phyloP scores from a whole-genome alignment of 129 eudicot genomes.

The Deinandra increscens region DNA sequence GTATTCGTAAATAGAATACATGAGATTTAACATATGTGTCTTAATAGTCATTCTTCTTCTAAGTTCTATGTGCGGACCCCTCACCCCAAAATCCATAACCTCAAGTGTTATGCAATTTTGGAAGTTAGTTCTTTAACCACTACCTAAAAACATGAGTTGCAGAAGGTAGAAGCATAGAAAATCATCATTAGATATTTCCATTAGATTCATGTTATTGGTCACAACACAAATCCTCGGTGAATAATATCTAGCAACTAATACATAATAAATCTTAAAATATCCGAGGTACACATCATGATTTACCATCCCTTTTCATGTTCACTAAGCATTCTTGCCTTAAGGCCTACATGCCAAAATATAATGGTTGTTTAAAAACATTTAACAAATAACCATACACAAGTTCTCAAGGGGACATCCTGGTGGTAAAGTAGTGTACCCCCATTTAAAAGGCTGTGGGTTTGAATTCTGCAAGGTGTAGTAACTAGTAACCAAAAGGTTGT shows the following conservation, averaged over 20 bases:
- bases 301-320: not conserved
- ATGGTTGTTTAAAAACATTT: not conserved
- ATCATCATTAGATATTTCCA: not conserved
- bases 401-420: too few species aligned
- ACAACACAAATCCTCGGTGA: not conserved
- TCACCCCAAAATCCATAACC: not conserved
- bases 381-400: not conserved
- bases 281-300: not conserved
- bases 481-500: too few species aligned
- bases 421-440: too few species aligned
- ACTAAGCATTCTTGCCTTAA: not conserved
- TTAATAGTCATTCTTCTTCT: not conserved
- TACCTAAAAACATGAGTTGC: not conserved
- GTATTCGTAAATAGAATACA: not conserved
- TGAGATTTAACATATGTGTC: conserved; percentile 4
- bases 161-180: not conserved
- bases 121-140: conserved; percentile 1
- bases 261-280: not conserved
- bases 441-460: too few species aligned
- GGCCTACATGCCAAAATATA: not conserved
- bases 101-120: not conserved
- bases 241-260: not conserved
- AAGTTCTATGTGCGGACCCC: not conserved
- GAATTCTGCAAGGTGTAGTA: too few species aligned
- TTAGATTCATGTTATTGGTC: conserved; percentile 1